Evolutionary conservation across 371 early-diverging fungal species (phyloP), one percentile per base, ranked within the genome.

Genomic region (Apophysomyces variabilis): DNA sequence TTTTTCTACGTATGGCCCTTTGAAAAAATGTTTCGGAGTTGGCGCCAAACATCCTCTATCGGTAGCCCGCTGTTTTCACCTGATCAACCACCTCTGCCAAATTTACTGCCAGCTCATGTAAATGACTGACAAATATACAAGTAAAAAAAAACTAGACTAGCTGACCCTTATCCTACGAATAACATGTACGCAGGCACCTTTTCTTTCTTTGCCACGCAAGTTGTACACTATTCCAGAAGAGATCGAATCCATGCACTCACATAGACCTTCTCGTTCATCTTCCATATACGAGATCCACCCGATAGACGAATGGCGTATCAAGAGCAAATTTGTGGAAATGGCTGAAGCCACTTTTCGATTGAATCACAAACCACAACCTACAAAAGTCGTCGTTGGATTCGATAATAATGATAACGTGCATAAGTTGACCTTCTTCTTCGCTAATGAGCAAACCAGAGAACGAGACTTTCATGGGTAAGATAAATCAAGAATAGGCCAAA

Each of bases 221-320:
- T 50, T 66, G 18, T 66, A 67, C 44, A 67, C 68, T 13, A 67
- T 67, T 38, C 64, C 59, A 14, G 68, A 67, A 59, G 68, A 67
- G 54, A 57, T 57, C 36, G 68, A 67, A 32, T 59, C 62, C 7
- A 38, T 66, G 63, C 50, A 38, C 39, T 32, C 9, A 38, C 38
- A 56, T 54, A 14, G 14, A 38, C 39, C 41, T 7, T 12, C 61
- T 18, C 16, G 11, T 12, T 12, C 54, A 54, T 16, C 62, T 18
- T 13, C 54, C 38, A 38, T 12, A 26, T 21, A 50, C 16, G 9
- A 45, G 13, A 21, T 35, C 32, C 4, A 50, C 7, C 32, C 5
- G 8, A 41, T 41, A 41, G 54, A 50, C 21, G 54, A 50, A 50
- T 50, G 54, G 54, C 54, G 21, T 7, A 50, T 50, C 54, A 50